A percentile compares a stretch with the other conserved stretches of the same genome.
These are phyloP conservation scores for Citrullus colocynthis DNA, from an alignment of 306 rosid genomes.

Conservation along the genomic window DNA sequence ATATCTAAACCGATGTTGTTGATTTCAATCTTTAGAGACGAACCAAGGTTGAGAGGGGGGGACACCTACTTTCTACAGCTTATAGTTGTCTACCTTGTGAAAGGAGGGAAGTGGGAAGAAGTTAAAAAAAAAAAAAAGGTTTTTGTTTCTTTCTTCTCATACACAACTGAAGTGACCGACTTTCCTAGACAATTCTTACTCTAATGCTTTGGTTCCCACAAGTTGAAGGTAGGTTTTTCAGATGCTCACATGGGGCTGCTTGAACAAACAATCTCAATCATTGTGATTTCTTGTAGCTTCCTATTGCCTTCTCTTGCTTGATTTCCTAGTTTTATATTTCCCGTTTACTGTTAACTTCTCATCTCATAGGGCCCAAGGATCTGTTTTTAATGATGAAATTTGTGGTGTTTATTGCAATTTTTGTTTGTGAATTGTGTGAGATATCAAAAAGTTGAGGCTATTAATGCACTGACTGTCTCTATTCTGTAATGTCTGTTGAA, in stretches of 20 bases:
- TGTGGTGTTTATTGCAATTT: not conserved
- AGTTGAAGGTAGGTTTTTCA: not conserved
- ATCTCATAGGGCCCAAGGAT: not conserved
- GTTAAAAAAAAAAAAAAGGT: not conserved
- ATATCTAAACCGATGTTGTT: not conserved
- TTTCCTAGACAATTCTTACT: conserved; percentile 2
- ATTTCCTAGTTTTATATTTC: not conserved
- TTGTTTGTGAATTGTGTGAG: not conserved
- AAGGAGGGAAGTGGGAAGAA: not conserved
- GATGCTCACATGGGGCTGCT: conserved; percentile 4
- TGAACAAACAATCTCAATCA: not conserved
- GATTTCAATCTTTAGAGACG: not conserved
- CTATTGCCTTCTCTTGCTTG: not conserved
- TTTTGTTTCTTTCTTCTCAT: not conserved
- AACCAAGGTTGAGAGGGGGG: not conserved
- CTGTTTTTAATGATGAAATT: not conserved
- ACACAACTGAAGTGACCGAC: not conserved
- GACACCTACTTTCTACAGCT: not conserved
- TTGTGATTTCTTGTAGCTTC: conserved; percentile 6
- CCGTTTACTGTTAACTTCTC: not conserved
- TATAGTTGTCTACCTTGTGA: not conserved
- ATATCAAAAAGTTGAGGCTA: not conserved
- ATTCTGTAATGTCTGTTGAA: not conserved
- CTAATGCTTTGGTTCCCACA: not conserved
- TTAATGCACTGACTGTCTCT: not conserved